Evolutionary conservation across 2,329 filamentous ascomycete species (phyloP), one percentile per base, ranked within the genome.

Genomic region (Boeremia lycopersici): DNA sequence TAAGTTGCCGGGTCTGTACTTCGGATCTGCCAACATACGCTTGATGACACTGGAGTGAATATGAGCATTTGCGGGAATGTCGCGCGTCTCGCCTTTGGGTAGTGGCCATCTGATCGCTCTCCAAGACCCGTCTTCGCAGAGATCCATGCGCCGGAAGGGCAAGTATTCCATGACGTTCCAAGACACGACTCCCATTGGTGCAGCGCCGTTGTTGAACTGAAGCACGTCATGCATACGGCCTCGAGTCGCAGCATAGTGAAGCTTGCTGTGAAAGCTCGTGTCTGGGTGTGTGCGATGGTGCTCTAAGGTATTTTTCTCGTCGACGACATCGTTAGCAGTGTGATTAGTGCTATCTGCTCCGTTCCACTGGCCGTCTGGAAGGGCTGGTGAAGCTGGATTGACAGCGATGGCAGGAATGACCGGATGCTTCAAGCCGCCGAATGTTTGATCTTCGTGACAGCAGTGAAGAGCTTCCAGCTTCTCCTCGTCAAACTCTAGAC

Each of bases 81-180:
- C 90, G 13, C 90, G 84, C 0, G 88, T 85, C 74, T 93, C 90
- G 9, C 90, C 91, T 28, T 86, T 84, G 0, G 90, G 90, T 2
- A 93, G 76, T 0, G 90, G 90, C 89, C 90, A 93, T 8, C 86
- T 81, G 61, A 95, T 93, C 0, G 89, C 87, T 72, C 86, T 87
- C 90, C 91, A 95, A 0, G 84, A 85, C 0, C 89, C 89, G 58
- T 93, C 88, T 0, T 78, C 56, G 57, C 86, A 85, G 7, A 93
- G 77, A 63, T 93, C 90, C 88, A 95, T 93, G 23, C 90, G 81
- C 1, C 89, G 83, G 75, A 93, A 93, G 0, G 90, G 90, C 23
- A 93, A 78, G 70, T 89, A 92, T 67, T 93, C 90, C 89, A 93
- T 90, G 19, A 90, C 57, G 40, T 86, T 89, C 90, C 90, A 93